Evolutionary conservation across 2,329 filamentous ascomycete species (phyloP), one percentile per base, ranked within the genome.

Genomic region (Torrubiellomyces zombiae): DNA sequence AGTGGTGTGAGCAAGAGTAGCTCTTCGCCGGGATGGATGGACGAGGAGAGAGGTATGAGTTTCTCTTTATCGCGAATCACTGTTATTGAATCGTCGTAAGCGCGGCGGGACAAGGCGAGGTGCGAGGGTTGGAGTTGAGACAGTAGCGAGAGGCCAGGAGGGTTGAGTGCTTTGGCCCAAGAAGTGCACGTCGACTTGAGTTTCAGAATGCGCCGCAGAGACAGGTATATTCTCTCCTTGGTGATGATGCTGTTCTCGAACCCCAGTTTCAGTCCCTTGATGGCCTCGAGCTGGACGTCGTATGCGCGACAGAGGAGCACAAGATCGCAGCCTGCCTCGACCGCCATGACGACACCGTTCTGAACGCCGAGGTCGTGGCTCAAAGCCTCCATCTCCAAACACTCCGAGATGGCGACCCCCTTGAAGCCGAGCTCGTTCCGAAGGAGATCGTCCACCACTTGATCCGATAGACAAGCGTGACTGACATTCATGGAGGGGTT

Each of bases 291-390:
- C 47, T 95, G 85, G 12, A 86, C 75, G 18, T 79, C 73, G 38
- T 83, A 91, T 5, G 82, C 83, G 21, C 83, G 74, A 40, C 85
- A 95, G 2, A 94, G 66, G 5, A 94, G 65, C 5, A 94, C 72
- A 26, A 95, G 58, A 47, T 98, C 89, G 44, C 89, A 95, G 9
- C 89, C 89, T 16, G 89, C 86, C 47, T 93, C 89, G 25, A 94
- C 80, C 4, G 89, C 89, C 83, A 94, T 94, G 38, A 95, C 82
- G 1, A 86, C 93, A 9, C 89, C 89, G 20, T 89, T 86, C 37
- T 86, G 83, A 11, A 98, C 83, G n/a, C 86, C 86, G 24, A 95
- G 89, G 39, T 94, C 91, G 43, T 92, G 81, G 35, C 82, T 89
- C 7, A 95, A 64, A 0, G 85, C 83, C 43, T 94, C 85, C 86